Base-by-base conservation (phyloP, 2,329 filamentous ascomycete species). In the Colletotrichum gloeosporioides region DNA sequence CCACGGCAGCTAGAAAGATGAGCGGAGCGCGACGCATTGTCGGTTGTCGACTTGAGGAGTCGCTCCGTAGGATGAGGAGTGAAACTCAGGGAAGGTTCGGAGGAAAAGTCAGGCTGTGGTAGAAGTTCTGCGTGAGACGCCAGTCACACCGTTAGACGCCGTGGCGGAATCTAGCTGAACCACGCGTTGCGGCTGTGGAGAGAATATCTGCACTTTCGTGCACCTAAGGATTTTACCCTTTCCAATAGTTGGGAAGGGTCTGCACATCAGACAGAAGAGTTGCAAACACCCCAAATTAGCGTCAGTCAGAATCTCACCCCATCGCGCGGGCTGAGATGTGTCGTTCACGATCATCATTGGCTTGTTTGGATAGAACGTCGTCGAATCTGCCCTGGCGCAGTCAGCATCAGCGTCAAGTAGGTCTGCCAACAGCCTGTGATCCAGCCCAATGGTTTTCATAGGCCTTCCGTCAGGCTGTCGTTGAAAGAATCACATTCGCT, bases 31-130 rank as follows among this genome's bases (percentile, higher is more conserved):
- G 10, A 62, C 31, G 29, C 59, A 62, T 62, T 6, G 25, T 62
- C 18, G 18, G 0, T 22, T 49, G 0, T 62, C 18, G 16, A 0
- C 27, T 29, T 49, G 0, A 22, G 0, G 2, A 22, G 29, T 62
- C 15, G 0, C 31, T 62, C 29, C 59, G 10, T 31, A 18, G 15
- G 34, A 1, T 8, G 15, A 62, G 0, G 12, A 2, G 57, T 7
- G 25, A 18, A 9, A 16, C 12, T 22, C 18, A 9, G 18, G 39
- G 9, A 44, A 44, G 1, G 7, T 49, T 49, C 18, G 3, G 7
- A 2, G 9, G 3, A 49, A 49, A 49, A 49, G 10, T 13, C 44
- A 49, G n/a, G 44, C 44, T 22, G n/a, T 0, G 44, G n/a, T 49
- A 13, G n/a, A 22, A 49, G 44, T 49, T 49, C 18, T 49, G 18